Evolutionary conservation across 306 rosid species (phyloP).

Genomic region (Canavalia gladiata): DNA sequence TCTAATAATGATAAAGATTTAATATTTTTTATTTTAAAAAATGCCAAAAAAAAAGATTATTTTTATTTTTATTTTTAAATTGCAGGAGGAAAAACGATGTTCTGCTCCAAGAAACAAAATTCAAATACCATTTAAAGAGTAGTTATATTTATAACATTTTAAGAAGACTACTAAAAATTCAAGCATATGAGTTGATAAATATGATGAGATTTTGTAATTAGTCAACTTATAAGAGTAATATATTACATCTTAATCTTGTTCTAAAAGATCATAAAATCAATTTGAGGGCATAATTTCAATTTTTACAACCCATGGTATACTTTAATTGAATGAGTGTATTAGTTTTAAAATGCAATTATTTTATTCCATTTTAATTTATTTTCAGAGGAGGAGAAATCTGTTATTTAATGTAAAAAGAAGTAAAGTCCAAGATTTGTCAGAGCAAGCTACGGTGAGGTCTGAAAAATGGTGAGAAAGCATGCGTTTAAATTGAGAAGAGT

Average conservation of each 20-base stretch:
- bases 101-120: no score
- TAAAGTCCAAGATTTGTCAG: slow-evolving; percentile 43
- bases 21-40: no score
- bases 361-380: neutral
- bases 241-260: neutral
- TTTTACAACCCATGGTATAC: neutral
- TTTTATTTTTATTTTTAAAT: no score
- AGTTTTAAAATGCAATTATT: neutral
- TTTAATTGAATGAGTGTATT: neutral
- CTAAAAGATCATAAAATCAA: neutral
- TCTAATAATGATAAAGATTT: no score
- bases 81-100: no score
- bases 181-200: no score
- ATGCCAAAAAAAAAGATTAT: no score
- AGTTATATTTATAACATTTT: no score
- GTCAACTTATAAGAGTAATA: neutral
- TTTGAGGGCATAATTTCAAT: neutral
- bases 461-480: slow-evolving; percentile 16
- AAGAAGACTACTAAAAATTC: no score
- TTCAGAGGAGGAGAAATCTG: neutral
- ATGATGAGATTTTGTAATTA: no score
- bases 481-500: slow-evolving; percentile 36
- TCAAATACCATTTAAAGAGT: no score
- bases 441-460: slow-evolving; percentile 22
- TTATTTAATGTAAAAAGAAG: neutral